Percentiles rank a stretch among this genome's conserved stretches.
Evolutionary conservation across 2,329 filamentous ascomycete species (phyloP).

Genomic region (Diplodia sapinea): DNA sequence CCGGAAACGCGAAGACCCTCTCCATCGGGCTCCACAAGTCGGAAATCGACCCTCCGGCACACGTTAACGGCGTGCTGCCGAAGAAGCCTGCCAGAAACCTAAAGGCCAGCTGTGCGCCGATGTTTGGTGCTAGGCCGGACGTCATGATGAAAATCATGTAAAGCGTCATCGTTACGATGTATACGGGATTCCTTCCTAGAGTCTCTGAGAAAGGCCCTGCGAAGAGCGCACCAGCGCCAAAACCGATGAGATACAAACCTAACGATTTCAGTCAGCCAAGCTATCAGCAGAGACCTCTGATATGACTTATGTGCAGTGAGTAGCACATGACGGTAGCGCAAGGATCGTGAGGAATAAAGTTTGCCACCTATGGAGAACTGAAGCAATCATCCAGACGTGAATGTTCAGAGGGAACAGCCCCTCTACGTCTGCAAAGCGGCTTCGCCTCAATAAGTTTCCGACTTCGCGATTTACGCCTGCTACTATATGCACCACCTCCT

Average conservation of each 20-base stretch:
- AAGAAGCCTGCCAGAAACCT: constrained; percentile 59
- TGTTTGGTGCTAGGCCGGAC: constrained; percentile 54
- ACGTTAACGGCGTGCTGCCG: constrained; percentile 54
- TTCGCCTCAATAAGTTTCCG: too few species aligned
- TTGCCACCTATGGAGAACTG: too few species aligned
- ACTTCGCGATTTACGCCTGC: too few species aligned
- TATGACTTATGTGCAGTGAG: too few species aligned
- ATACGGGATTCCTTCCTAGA: constrained; percentile 56
- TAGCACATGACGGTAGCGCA: too few species aligned
- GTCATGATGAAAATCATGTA: constrained; percentile 59
- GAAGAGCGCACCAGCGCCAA: constrained; percentile 56
- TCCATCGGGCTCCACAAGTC: constrained; percentile 58
- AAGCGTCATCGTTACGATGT: constrained; percentile 53
- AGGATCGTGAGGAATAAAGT: too few species aligned
- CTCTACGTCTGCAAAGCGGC: too few species aligned
- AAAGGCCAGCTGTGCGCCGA: constrained; percentile 56
- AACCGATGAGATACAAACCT: constrained; percentile 44
- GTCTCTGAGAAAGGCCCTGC: constrained; percentile 48
- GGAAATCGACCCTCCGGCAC: constrained; percentile 53
- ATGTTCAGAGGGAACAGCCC: too few species aligned
- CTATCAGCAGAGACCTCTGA: too few species aligned
- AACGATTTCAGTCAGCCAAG: neutral
- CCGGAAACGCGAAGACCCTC: constrained; percentile 56
- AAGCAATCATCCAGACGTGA: too few species aligned
- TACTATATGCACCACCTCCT: too few species aligned